Evolutionary conservation across 1,284 basidiomycete species (phyloP).

Genomic region (Wolfiporia cocos): DNA sequence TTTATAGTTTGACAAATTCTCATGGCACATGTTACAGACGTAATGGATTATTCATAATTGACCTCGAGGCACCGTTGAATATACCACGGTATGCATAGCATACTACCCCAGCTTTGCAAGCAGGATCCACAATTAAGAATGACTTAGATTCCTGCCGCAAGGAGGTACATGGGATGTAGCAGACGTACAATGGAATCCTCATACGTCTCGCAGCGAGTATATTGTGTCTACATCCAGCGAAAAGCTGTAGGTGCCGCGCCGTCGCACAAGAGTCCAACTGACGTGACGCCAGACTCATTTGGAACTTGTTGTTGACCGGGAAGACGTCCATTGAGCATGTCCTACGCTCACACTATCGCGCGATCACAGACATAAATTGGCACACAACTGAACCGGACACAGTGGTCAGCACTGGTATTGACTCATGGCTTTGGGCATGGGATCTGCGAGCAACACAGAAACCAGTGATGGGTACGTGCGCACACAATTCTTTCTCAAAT

Average conservation of each 20-base stretch:
- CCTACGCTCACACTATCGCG: constrained; percentile 83
- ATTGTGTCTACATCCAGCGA: constrained; percentile 95
- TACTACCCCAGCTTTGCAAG: too few species aligned
- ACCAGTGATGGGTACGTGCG: constrained; percentile 61
- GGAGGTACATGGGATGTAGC: constrained; percentile 97
- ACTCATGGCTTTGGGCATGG: constrained; percentile 86
- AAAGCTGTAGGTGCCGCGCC: constrained; percentile 57
- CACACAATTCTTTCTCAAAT: too few species aligned
- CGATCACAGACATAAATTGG: constrained; percentile 97
- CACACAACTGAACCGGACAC: constrained; percentile 77
- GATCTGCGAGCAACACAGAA: constrained; percentile 63
- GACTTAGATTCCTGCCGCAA: constrained; percentile 82
- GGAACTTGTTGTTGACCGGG: constrained; percentile 79
- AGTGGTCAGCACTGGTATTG: constrained; percentile 73
- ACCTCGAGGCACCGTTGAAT: constrained; percentile 82
- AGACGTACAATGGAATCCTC: constrained; percentile 96
- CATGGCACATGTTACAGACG: constrained; percentile 41
- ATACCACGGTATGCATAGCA: constrained; percentile 92
- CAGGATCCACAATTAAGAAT: constrained; percentile 64
- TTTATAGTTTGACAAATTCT: background rate
- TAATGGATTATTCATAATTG: constrained; percentile 94
- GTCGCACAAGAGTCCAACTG: constrained; percentile 1
- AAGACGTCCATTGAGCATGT: constrained; percentile 76
- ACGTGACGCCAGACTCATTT: constrained; percentile 58
- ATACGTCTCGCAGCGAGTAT: constrained; percentile 77